Evolutionary conservation across 169 alveolate genomes (phyloP), one percentile per base, ranked within the genome.

Genomic region (Eimeria nieschulzi): DNA sequence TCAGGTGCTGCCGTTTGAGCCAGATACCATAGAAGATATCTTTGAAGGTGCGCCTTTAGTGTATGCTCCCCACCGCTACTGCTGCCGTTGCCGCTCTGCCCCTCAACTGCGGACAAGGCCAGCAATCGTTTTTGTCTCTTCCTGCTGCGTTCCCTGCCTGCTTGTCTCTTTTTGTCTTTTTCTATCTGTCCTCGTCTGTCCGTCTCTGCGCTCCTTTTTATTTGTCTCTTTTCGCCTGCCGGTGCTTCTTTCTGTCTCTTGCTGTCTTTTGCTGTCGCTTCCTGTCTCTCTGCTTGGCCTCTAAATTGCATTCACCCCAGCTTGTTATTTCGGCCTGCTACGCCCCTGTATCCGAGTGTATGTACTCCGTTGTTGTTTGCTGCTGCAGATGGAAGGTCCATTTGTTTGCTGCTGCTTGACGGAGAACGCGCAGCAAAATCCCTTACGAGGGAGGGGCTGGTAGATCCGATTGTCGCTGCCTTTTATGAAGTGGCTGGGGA

Each of bases 321-420:
- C 13, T 56, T 13, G 23, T 0, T 25, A 26, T 17, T 25, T 26
- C 23, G 46, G 6, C 46, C 3, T 33, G 46, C 3, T 33, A 33
- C 46, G 46, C 6, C 6, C 46, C 3, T 33, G 46, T 33, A 33
- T 33, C 3, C 6, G 3, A 1, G 46, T 33, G 46, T 33, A 33
- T 33, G 46, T 33, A 33, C 46, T 33, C 46, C 46, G 46, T 33
- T 17, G 2, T 7, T 9, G 13, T 33, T 12, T 15, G 21, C 2
- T 46, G n/a, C 61, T 33, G 76, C 88, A 80, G 88, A 80, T 23
- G 88, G 88, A 2, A 72, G 88, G 13, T 68, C 88, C 39, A 61
- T 80, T 53, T 80, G 88, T 26, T n/a, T 80, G 33, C 15, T 80
- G 54, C 59, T 80, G 21, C 39, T 80, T 46, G 88, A 80, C 2